phyloP scores from a whole-genome alignment of 139 green algal genomes.

The Bryopsis sp. region DNA sequence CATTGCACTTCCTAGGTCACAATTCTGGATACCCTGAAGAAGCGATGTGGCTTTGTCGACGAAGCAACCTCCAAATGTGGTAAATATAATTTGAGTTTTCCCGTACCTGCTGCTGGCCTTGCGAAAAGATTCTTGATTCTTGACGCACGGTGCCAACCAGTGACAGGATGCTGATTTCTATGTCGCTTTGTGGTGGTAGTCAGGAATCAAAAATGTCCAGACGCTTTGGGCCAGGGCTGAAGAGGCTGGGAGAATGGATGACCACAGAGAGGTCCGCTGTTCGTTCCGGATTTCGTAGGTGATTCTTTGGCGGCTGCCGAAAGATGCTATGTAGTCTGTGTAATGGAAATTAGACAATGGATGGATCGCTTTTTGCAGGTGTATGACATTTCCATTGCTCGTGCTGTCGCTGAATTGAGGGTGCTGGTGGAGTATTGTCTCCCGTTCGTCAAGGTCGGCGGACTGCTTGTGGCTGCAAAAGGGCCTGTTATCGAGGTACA shows the following conservation, averaged over 20 bases:
- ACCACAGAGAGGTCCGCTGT: slow-evolving; percentile 3
- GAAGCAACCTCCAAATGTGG: slow-evolving; percentile 21
- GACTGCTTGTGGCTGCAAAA: slow-evolving; percentile 78
- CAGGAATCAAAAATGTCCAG: slow-evolving; percentile 4
- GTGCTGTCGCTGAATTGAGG: slow-evolving; percentile 74
- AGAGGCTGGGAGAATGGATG: neutral
- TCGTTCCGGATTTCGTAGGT: too few species aligned
- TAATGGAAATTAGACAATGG: neutral
- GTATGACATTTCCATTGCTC: slow-evolving; percentile 63
- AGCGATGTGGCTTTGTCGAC: slow-evolving; percentile 56
- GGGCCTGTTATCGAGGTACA: slow-evolving; percentile 43
- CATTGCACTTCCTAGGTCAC: too few species aligned
- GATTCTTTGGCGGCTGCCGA: too few species aligned
- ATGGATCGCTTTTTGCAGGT: slow-evolving; percentile 29
- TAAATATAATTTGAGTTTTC: slow-evolving; percentile 27
- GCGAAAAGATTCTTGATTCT: too few species aligned
- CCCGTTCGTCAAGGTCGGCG: slow-evolving; percentile 66
- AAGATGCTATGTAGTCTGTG: too few species aligned
- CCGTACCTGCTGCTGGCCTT: too few species aligned
- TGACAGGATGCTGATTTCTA: too few species aligned
- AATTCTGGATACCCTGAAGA: slow-evolving; percentile 73
- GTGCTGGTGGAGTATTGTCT: slow-evolving; percentile 85
- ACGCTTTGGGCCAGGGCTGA: neutral
- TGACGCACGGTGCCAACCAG: too few species aligned
- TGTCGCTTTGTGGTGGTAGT: too few species aligned